These are phyloP conservation scores for Aspergillus carlsbadensis DNA, from an alignment of 495 filamentous ascomycete species.

Conservation along the genomic window DNA sequence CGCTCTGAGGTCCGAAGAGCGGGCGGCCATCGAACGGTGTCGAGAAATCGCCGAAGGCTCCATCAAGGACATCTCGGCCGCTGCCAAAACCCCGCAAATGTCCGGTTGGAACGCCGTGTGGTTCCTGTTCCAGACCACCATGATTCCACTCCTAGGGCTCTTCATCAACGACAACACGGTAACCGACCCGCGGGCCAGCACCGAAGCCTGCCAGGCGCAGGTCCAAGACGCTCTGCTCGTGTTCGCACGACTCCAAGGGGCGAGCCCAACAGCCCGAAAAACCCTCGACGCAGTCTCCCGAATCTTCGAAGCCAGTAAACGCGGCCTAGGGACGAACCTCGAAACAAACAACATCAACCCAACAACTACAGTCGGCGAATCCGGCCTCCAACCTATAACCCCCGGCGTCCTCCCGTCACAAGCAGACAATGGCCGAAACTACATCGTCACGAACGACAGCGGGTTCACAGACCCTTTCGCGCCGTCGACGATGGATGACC, in stretches of 20 bases:
- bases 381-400: slow-evolving; percentile 6
- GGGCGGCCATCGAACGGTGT: slow-evolving; percentile 66
- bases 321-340: slow-evolving; percentile 21
- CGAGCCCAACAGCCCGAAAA: slow-evolving; percentile 68
- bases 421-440: slow-evolving; percentile 20
- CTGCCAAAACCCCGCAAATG: slow-evolving; percentile 71
- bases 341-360: slow-evolving; percentile 13
- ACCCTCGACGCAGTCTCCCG: slow-evolving; percentile 66
- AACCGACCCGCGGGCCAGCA: slow-evolving; percentile 54
- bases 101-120: slow-evolving; percentile 81
- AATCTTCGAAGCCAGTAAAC: slow-evolving; percentile 63
- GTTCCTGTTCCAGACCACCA: slow-evolving; percentile 77
- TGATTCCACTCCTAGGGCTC: slow-evolving; percentile 73
- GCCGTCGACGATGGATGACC: slow-evolving; percentile 33
- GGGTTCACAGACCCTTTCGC: slow-evolving; percentile 29
- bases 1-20: slow-evolving; percentile 60
- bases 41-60: slow-evolving; percentile 66
- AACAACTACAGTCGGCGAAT: slow-evolving; percentile 22
- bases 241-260: slow-evolving; percentile 67
- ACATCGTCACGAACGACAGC: slow-evolving; percentile 22
- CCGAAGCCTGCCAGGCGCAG: slow-evolving; percentile 47
- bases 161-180: slow-evolving; percentile 62
- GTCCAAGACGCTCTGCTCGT: slow-evolving; percentile 67
- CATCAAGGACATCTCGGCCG: slow-evolving; percentile 67
- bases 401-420: slow-evolving; percentile 17